phyloP scores from a whole-genome alignment of 352 stramenopile genomes.

The Phytopythium mirpurense region DNA sequence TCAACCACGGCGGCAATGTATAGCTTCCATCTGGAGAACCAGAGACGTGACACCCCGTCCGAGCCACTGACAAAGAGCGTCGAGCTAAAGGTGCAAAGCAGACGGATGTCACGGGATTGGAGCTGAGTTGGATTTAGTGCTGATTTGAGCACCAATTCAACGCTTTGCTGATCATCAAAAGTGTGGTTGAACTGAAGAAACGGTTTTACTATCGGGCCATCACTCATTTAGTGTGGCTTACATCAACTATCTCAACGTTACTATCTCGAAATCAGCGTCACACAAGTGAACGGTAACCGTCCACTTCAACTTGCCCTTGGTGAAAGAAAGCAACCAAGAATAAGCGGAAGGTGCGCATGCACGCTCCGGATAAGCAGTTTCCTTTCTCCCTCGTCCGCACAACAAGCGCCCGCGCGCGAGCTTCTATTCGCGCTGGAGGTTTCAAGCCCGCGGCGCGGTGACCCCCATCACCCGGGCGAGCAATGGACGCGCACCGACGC shows the following conservation, averaged over 20 bases:
- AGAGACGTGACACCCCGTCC: constrained; percentile 1
- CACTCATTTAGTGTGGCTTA: neutral
- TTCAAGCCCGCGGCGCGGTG: neutral
- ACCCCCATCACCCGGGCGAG: neutral
- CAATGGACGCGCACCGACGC: neutral
- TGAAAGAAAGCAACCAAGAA: neutral
- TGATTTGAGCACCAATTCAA: too few relatives aligned
- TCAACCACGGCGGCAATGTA: constrained; percentile 8
- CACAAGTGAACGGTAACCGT: neutral
- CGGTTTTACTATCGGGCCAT: too few relatives aligned
- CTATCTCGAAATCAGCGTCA: neutral
- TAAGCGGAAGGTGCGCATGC: neutral
- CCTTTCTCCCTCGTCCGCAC: neutral
- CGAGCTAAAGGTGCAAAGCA: too few relatives aligned
- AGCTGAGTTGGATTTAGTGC: too few relatives aligned
- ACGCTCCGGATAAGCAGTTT: neutral
- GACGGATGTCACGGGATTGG: neutral
- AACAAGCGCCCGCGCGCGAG: neutral
- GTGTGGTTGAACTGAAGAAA: constrained; percentile 4
- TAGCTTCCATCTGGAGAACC: neutral
- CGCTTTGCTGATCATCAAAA: too few relatives aligned
- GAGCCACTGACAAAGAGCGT: too few relatives aligned
- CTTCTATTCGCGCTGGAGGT: neutral
- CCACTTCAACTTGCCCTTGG: constrained; percentile 1
- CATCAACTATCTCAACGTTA: neutral